These are phyloP conservation scores for Cinnamomum chago DNA, from an alignment of 164 flowering plant species.

Conservation along the genomic window DNA sequence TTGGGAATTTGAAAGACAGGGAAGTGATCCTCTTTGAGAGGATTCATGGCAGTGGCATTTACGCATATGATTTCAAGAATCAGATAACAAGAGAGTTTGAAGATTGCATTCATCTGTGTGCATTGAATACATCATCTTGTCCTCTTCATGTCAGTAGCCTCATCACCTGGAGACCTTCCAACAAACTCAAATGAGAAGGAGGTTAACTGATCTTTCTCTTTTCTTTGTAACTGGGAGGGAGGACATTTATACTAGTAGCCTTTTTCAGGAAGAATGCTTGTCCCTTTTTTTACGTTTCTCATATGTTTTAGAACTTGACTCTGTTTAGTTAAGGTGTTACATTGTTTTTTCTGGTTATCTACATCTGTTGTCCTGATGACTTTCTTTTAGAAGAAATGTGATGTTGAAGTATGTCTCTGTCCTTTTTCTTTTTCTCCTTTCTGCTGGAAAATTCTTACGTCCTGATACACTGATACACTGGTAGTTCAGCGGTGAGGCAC, in stretches of 20 bases:
- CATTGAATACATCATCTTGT: background rate
- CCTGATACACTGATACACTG: too few species aligned
- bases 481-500: too few species aligned
- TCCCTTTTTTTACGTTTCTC: background rate
- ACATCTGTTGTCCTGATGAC: background rate
- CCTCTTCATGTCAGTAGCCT: background rate
- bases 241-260: too few species aligned
- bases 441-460: background rate
- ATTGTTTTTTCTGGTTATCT: background rate
- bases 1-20: background rate
- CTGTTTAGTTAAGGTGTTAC: too few species aligned
- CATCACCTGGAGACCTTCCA: background rate
- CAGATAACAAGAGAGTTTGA: background rate
- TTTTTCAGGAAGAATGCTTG: background rate
- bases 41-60: background rate
- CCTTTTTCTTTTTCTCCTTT: background rate
- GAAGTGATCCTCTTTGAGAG: background rate
- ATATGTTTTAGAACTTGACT: background rate
- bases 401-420: background rate
- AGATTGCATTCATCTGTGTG: background rate
- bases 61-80: background rate
- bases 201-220: too few species aligned
- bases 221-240: too few species aligned
- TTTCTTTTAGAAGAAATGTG: background rate
- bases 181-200: background rate